phyloP scores from a whole-genome alignment of 1,139 yeast species.

The Pichia sp. region DNA sequence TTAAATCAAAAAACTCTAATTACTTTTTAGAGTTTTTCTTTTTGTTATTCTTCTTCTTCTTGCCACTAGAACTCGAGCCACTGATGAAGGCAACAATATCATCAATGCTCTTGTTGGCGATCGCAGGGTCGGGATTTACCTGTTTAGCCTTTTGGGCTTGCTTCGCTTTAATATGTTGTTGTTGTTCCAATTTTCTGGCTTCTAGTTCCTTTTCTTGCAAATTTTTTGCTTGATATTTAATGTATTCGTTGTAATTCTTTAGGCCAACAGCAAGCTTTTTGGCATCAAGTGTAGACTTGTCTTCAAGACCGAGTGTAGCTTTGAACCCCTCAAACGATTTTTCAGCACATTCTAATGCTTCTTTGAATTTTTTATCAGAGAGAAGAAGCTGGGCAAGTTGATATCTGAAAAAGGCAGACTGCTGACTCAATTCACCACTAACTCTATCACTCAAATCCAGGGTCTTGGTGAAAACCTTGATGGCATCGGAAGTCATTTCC shows the following conservation, averaged over 20 bases:
- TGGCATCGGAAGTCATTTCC: constrained; percentile 45
- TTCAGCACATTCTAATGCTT: constrained; percentile 51
- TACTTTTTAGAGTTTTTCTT: constrained; percentile 32
- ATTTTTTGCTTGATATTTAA: constrained; percentile 23
- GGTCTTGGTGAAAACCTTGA: constrained; percentile 48
- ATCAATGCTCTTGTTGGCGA: constrained; percentile 60
- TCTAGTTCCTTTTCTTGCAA: constrained; percentile 21
- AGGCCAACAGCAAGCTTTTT: constrained; percentile 57
- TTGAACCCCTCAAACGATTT: constrained; percentile 52
- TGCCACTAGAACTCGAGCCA: constrained; percentile 38
- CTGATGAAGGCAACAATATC: constrained; percentile 66
- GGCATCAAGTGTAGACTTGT: constrained; percentile 59
- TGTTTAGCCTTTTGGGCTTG: constrained; percentile 33
- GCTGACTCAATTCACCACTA: constrained; percentile 52
- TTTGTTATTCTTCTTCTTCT: constrained; percentile 29
- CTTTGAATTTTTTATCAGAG: constrained; percentile 48
- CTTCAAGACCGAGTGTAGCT: constrained; percentile 57
- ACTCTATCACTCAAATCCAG: constrained; percentile 36
- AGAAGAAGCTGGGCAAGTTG: constrained; percentile 66
- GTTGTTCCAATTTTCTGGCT: constrained; percentile 33
- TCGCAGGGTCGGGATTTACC: constrained; percentile 46
- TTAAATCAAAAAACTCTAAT: constrained; percentile 4
- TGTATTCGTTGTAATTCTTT: constrained; percentile 34
- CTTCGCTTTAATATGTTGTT: constrained; percentile 22
- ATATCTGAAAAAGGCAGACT: constrained; percentile 57